Evolutionary conservation across 495 filamentous ascomycete genomes (phyloP), one percentile per base, ranked within the genome.

Genomic region (Lasiosphaeria miniovina): DNA sequence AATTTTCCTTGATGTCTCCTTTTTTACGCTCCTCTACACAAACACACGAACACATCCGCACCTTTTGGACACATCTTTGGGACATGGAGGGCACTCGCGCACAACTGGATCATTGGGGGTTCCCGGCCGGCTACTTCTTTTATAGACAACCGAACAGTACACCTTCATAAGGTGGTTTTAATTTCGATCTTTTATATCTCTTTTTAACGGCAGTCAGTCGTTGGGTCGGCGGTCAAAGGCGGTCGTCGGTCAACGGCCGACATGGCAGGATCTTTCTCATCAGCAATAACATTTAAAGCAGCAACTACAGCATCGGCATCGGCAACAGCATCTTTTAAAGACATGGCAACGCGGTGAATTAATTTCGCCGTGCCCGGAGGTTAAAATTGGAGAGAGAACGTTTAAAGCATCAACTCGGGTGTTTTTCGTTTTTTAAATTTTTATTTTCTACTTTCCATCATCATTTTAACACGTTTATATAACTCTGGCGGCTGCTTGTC

Each of bases 71-170:
- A 24, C 24, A 24, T 24, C 24, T 24, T 24, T 24, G 24, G 24
- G 24, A 46, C 6, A 45, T 45, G 41, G 41, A 12, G 4, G 3
- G 4, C 4, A n/a, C 4, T 46, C 43, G 4, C 12, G 11, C 43
- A 46, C 24, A 24, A 24, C 5, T n/a, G 43, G 43, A 46, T 46
- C 43, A 46, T 46, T 41, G 7, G 43, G 43, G 43, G 43, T 46
- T 24, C 43, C 12, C 43, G 43, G 43, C 12, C 43, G 43, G 43
- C 43, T 14, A 46, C 43, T 46, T 46, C 7, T 46, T 14, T 46
- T 46, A 24, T 24, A 46, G 43, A 46, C 43, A 46, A 46, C 43
- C 43, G 43, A 46, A 46, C 43, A 46, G 43, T 46, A 46, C 43
- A 46, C 43, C 43, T n/a, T 41, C 38, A n/a, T 9, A 14, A 46